These are phyloP conservation scores for Ochetophila trinervis DNA, from an alignment of 306 rosid genomes.

Conservation along the genomic window DNA sequence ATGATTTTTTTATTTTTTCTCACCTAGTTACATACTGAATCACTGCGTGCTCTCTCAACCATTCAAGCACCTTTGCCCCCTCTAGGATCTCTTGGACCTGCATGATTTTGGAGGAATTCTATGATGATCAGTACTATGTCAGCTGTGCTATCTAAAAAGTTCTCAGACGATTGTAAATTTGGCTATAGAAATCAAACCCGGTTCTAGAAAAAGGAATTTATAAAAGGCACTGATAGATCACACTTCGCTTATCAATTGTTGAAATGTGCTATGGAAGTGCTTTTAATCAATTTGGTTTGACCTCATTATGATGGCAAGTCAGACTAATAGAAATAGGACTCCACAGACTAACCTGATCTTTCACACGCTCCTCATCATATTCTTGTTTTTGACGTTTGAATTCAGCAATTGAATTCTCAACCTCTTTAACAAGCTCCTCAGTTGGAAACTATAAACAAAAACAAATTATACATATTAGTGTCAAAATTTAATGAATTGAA, in stretches of 20 bases:
- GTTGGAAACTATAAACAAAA: conserved; percentile 57
- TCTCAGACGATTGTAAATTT: neutral
- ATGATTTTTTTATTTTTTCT: conserved; percentile 8
- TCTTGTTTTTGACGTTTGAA: conserved; percentile 80
- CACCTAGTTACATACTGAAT: conserved; percentile 58
- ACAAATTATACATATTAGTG: neutral
- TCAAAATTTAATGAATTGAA: neutral
- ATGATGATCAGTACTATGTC: neutral
- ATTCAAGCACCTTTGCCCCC: conserved; percentile 98
- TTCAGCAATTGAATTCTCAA: conserved; percentile 78
- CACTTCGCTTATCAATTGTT: too few relatives aligned
- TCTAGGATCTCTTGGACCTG: conserved; percentile 96
- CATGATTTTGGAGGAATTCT: conserved; percentile 17
- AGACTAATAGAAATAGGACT: conserved; percentile 12
- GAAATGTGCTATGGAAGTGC: too few relatives aligned
- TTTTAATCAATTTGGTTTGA: too few relatives aligned
- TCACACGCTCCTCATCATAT: conserved; percentile 82
- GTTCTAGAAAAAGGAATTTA: neutral
- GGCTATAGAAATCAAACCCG: neutral
- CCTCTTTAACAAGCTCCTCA: conserved; percentile 84
- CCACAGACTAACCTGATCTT: conserved; percentile 57
- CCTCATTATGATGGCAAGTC: neutral
- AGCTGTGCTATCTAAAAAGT: neutral
- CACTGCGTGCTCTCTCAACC: conserved; percentile 84
- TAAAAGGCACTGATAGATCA: too few relatives aligned